Base-by-base conservation (phyloP, 2,329 filamentous ascomycete genomes). In the Ceratocystis papillata region DNA sequence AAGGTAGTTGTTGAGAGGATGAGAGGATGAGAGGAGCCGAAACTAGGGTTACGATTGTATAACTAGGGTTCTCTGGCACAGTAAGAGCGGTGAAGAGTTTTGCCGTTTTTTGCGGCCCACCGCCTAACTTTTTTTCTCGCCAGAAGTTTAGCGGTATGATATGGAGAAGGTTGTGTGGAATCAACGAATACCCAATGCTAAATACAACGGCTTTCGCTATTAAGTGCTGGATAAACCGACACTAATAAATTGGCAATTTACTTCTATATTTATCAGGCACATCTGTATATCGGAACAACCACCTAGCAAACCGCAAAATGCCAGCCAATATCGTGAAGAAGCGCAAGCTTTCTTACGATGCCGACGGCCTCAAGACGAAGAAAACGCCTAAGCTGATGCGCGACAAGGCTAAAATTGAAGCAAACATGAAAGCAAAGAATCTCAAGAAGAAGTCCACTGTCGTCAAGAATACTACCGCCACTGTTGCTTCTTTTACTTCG, bases 331-430 rank as follows among this genome's bases (percentile, higher is more conserved):
- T 28, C 22, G 62, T 53, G 55, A 67, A 65, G 63, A 67, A 67
- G 59, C 66, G 66, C 59, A 67, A 67, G 63, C 60, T 67, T 59
- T 60, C 57, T n/a, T 45, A 44, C 22, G 63, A 67, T 44, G 63
- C 62, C 22, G 65, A 67, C 28, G 50, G 61, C 37, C 20, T 61
- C 10, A 65, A 65, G 50, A 50, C 63, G 3, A 67, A 65, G 33
- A 67, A 62, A 50, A 33, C 44, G 61, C 30, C 61, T 1, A 63
- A 46, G 17, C 15, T 48, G n/a, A 48, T 48, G 61, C 61, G 61
- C 44, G 61, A 63, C 25, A 48, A 65, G 33, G 66, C 63, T 22
- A 67, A 67, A 60, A 61, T 64, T n/a, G 66, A 67, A 44, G 61
- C 60, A 44, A 17, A 50, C 17, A 22, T 65, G 41, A 59, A 65